Evolutionary conservation across 805 yeast species (phyloP).

Genomic region (Yarrowia sp.): DNA sequence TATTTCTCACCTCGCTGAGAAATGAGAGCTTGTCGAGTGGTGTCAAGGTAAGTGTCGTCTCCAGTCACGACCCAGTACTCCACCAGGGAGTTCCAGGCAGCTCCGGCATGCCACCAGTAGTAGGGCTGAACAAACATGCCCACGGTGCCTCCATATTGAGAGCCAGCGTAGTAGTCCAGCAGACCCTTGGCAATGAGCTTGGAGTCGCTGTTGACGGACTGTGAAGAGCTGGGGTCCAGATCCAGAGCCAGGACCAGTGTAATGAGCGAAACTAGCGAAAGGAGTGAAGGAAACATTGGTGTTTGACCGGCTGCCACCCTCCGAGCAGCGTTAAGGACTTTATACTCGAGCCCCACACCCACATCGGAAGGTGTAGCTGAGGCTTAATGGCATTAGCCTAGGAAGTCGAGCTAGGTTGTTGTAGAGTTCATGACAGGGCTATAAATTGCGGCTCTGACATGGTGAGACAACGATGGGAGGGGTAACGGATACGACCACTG

Average conservation of each 20-base stretch:
- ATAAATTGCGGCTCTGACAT: not conserved
- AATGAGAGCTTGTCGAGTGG: slow-evolving; percentile 66
- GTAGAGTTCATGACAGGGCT: slow-evolving; percentile 23
- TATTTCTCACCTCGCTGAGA: slow-evolving; percentile 69
- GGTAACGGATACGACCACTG: slow-evolving; percentile 16
- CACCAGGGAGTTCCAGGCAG: slow-evolving; percentile 69
- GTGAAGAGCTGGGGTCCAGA: slow-evolving; percentile 43
- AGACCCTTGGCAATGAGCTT: slow-evolving; percentile 70
- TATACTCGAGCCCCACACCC: slow-evolving; percentile 35
- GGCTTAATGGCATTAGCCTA: slow-evolving; percentile 24
- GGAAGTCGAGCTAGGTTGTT: slow-evolving; percentile 14
- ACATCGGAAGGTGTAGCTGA: slow-evolving; percentile 32
- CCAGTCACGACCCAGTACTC: slow-evolving; percentile 77
- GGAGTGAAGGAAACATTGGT: slow-evolving; percentile 26
- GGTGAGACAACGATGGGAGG: slow-evolving; percentile 27
- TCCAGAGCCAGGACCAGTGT: slow-evolving; percentile 10
- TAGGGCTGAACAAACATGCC: slow-evolving; percentile 79
- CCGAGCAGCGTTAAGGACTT: not conserved
- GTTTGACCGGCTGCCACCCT: not conserved
- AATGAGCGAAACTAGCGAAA: slow-evolving; percentile 30
- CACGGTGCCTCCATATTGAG: slow-evolving; percentile 66
- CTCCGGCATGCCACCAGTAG: slow-evolving; percentile 95
- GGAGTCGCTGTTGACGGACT: slow-evolving; percentile 57
- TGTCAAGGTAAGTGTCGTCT: slow-evolving; percentile 65
- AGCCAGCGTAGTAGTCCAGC: slow-evolving; percentile 81